phyloP scores from a whole-genome alignment of 306 rosid species.

The Ochetophila trinervis region DNA sequence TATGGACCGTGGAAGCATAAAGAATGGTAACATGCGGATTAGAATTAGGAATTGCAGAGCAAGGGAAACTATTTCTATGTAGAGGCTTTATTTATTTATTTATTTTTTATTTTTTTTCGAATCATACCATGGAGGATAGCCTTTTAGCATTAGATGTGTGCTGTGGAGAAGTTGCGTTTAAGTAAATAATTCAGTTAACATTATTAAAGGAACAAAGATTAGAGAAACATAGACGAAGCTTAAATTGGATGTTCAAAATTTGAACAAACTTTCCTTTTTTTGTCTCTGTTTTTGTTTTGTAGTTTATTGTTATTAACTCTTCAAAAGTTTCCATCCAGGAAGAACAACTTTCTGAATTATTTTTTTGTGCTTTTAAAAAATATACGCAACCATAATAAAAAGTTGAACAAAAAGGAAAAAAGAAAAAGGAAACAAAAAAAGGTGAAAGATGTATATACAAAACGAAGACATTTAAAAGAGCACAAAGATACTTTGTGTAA shows the following conservation, averaged over 20 bases:
- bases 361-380: too few species aligned
- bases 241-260: neutral
- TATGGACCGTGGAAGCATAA: conserved; percentile 43
- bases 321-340: neutral
- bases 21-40: conserved; percentile 39
- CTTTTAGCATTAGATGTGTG: neutral
- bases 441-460: too few species aligned
- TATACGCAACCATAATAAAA: too few species aligned
- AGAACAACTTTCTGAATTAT: too few species aligned
- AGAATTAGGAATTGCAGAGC: conserved; percentile 75
- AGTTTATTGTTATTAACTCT: neutral
- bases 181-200: too few species aligned
- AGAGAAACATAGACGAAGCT: neutral
- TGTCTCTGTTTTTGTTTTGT: neutral
- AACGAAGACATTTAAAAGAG: too few species aligned
- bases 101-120: neutral
- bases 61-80: conserved; percentile 48
- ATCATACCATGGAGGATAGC: neutral
- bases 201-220: neutral
- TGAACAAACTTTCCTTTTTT: neutral
- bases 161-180: too few species aligned
- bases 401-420: too few species aligned
- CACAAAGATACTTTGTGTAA: too few species aligned
- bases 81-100: conserved; percentile 16
- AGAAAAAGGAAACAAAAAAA: too few species aligned